Conservation (phyloP, 352 stramenopile species). For the Phytophthora tentaculata region DNA sequence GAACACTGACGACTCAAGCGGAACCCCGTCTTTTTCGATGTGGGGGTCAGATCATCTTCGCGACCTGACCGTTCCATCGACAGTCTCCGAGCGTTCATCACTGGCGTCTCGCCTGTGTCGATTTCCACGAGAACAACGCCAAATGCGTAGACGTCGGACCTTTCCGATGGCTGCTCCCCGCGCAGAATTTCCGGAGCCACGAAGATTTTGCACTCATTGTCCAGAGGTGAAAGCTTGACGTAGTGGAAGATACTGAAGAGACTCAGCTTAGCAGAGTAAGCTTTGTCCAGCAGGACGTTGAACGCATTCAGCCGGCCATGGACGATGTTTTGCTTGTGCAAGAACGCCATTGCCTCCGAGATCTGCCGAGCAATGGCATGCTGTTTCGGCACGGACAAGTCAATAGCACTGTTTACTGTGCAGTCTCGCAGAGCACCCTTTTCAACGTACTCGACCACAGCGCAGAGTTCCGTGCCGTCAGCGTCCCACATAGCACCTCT, state of each 20-base stretch:
- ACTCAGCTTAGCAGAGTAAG: constrained; percentile 74
- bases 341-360: constrained; percentile 66
- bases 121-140: constrained; percentile 83
- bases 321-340: constrained; percentile 77
- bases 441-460: constrained; percentile 75
- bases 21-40: constrained; percentile 57
- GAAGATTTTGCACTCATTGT: constrained; percentile 72
- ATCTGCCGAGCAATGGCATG: constrained; percentile 74
- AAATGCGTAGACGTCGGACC: constrained; percentile 79
- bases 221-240: constrained; percentile 71
- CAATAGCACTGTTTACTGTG: constrained; percentile 41
- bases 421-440: constrained; percentile 70
- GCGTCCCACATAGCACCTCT: constrained; percentile 77
- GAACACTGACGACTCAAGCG: constrained; percentile 62
- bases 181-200: constrained; percentile 74
- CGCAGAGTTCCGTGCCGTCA: constrained; percentile 71
- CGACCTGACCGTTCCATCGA: constrained; percentile 39
- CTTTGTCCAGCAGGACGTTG: constrained; percentile 77
- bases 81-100: constrained; percentile 60
- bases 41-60: constrained; percentile 42
- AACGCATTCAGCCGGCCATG: constrained; percentile 80
- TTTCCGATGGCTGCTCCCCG: constrained; percentile 72
- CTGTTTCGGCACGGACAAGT: constrained; percentile 65
- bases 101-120: constrained; percentile 69
- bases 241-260: constrained; percentile 85